Percentiles rank a stretch among this genome's conserved stretches.
Conservation (phyloP, 768 basidiomycete species). For the Pluteus cervinus region DNA sequence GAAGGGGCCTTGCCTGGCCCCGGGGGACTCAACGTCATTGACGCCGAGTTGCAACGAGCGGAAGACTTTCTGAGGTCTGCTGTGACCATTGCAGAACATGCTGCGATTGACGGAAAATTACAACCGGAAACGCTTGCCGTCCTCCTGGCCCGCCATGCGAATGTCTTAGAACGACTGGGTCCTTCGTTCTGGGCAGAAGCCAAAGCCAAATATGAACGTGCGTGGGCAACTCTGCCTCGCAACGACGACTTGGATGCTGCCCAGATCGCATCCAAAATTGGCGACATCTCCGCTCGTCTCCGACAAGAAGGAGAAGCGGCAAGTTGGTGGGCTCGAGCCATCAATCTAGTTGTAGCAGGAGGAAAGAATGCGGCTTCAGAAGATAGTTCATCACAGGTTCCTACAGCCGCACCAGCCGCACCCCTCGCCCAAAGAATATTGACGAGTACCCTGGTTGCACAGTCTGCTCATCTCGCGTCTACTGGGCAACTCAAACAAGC, state of each 20-base stretch:
- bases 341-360: constrained; percentile 40
- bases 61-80: constrained; percentile 49
- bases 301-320: constrained; percentile 49
- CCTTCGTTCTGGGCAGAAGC: constrained; percentile 44
- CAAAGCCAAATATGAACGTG: constrained; percentile 49
- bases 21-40: constrained; percentile 37
- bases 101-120: constrained; percentile 30
- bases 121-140: constrained; percentile 45
- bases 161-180: constrained; percentile 58
- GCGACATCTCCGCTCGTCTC: constrained; percentile 55
- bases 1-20: constrained; percentile 19
- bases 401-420: constrained; percentile 40
- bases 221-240: constrained; percentile 42
- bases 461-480: constrained; percentile 65
- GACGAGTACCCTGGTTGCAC: constrained; percentile 56
- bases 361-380: constrained; percentile 20
- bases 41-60: constrained; percentile 49
- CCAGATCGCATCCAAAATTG: constrained; percentile 58
- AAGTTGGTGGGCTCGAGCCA: constrained; percentile 62
- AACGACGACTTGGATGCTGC: constrained; percentile 40
- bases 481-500: constrained; percentile 52
- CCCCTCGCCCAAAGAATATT: constrained; percentile 61
- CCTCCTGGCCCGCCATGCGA: constrained; percentile 50
- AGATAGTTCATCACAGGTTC: constrained; percentile 19
- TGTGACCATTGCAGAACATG: constrained; percentile 37